Percentiles rank a stretch among this genome's conserved stretches.
These are phyloP conservation scores for Pelargonium myrrhifolium DNA, from an alignment of 441 rosid species.

Conservation along the genomic window DNA sequence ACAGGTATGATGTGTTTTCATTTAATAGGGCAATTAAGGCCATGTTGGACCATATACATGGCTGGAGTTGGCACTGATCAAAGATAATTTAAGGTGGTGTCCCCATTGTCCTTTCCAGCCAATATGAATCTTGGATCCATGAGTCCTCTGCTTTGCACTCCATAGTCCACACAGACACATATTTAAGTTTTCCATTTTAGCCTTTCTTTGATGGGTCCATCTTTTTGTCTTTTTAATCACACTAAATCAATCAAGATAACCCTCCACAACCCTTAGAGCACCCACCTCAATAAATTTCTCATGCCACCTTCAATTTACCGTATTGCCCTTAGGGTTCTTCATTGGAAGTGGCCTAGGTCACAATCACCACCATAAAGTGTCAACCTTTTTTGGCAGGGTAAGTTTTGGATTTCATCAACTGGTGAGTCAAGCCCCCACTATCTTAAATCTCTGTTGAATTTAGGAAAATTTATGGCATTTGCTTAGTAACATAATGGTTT, in stretches of 20 bases:
- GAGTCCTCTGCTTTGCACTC: slow-evolving; percentile 13
- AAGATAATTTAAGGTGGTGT: slow-evolving; percentile 44
- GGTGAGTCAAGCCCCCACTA: background rate
- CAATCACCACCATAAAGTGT: slow-evolving; percentile 38
- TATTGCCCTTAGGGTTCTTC: slow-evolving; percentile 9
- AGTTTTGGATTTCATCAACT: slow-evolving; percentile 16
- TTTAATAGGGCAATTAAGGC: slow-evolving; percentile 44
- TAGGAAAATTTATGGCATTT: background rate
- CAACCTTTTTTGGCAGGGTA: slow-evolving; percentile 44
- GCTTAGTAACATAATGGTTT: background rate
- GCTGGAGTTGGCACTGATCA: slow-evolving; percentile 51
- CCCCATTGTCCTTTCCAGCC: slow-evolving; percentile 43
- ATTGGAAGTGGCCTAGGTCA: slow-evolving; percentile 28
- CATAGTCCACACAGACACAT: slow-evolving; percentile 17
- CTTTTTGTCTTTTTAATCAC: slow-evolving; percentile 31
- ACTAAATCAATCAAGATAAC: slow-evolving; percentile 28
- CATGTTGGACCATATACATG: slow-evolving; percentile 51
- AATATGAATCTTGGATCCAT: slow-evolving; percentile 30
- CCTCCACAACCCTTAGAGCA: slow-evolving; percentile 18
- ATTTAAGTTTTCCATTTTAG: slow-evolving; percentile 21
- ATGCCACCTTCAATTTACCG: slow-evolving; percentile 18
- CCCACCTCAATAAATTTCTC: slow-evolving; percentile 36
- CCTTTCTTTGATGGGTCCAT: slow-evolving; percentile 19
- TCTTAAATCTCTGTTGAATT: background rate
- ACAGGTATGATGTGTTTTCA: slow-evolving; percentile 28